These are phyloP conservation scores for Trametopsis cervina DNA, from an alignment of 768 basidiomycete genomes.

Conservation along the genomic window DNA sequence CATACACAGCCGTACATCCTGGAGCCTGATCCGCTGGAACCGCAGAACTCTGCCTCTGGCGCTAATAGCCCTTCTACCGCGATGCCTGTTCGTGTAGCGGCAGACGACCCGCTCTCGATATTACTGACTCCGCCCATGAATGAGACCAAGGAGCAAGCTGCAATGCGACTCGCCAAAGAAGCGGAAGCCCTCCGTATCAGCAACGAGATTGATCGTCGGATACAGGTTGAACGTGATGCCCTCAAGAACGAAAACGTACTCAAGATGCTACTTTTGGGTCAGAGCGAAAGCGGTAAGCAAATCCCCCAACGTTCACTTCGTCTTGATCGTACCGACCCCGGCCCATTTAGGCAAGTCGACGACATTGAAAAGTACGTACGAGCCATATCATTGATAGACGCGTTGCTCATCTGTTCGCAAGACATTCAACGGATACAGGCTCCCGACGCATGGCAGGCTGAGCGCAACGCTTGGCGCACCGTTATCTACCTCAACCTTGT, in stretches of 20 bases:
- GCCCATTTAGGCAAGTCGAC: constrained; percentile 31
- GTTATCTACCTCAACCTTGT: constrained; percentile 79
- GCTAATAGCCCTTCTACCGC: background rate
- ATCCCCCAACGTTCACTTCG: background rate
- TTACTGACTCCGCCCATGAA: constrained; percentile 50
- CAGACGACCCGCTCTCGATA: constrained; percentile 50
- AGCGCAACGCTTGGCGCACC: constrained; percentile 68
- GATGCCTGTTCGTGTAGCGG: constrained; percentile 2
- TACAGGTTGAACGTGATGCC: constrained; percentile 25
- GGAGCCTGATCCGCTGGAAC: no score
- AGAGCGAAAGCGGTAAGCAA: constrained; percentile 27
- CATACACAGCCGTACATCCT: background rate
- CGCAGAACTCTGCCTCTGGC: background rate
- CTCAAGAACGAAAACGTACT: constrained; percentile 29
- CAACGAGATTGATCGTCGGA: constrained; percentile 38
- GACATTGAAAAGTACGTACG: constrained; percentile 31
- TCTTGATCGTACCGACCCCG: constrained; percentile 1
- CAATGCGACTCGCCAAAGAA: constrained; percentile 39
- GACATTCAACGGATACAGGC: constrained; percentile 73
- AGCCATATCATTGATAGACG: background rate
- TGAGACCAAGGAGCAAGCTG: constrained; percentile 45
- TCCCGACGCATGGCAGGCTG: constrained; percentile 53
- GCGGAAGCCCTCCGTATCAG: constrained; percentile 52
- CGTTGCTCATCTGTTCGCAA: constrained; percentile 19
- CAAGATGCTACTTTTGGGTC: constrained; percentile 33